Base-by-base conservation (phyloP, 1,139 yeast genomes). In the Kodamaea sp. region DNA sequence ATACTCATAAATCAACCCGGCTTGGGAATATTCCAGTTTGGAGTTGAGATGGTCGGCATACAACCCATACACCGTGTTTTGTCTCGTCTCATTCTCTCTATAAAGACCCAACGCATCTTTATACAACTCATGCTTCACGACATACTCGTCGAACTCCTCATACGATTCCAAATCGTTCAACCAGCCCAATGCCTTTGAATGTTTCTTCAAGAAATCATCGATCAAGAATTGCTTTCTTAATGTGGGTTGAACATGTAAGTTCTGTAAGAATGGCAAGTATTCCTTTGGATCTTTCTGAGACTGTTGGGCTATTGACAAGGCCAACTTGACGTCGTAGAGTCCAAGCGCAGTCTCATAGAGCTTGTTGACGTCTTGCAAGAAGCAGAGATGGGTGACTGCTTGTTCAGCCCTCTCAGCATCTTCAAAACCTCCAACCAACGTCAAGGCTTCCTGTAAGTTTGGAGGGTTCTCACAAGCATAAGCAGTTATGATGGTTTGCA, bases 231-330 rank as follows among this genome's bases (percentile, higher is more conserved):
- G 74, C 51, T 82, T 79, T 42, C 96, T 77, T 37, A 79, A 62
- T 12, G 78, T 81, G 1, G 76, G 68, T 58, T 84, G 85, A 28
- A 77, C 76, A 49, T 87, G 85, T 41, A 94, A 69, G 39, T 79
- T 75, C 54, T 89, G 96, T 49, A 94, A 70, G 60, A 92, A 94
- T 37, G 98, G 97, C 39, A 94, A 66, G 54, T 92, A 94, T 60
- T 94, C 99, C 55, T 90, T 88, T 24, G 99, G 99, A 65, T 94
- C 99, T 73, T 84, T 89, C 61, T 92, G 97, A 0, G 97, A 89
- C 56, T 89, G 92, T 59, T 94, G 97, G 0, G 98, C 98, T 47
- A 94, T 81, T 8, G 78, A 73, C 43, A 94, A 70, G 0, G 98
- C 79, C 49, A 90, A 67, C 44, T 81, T 81, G 31, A 94, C 81